phyloP scores from a whole-genome alignment of 148 eudicot genomes.

The Salicornia ramosissima region DNA sequence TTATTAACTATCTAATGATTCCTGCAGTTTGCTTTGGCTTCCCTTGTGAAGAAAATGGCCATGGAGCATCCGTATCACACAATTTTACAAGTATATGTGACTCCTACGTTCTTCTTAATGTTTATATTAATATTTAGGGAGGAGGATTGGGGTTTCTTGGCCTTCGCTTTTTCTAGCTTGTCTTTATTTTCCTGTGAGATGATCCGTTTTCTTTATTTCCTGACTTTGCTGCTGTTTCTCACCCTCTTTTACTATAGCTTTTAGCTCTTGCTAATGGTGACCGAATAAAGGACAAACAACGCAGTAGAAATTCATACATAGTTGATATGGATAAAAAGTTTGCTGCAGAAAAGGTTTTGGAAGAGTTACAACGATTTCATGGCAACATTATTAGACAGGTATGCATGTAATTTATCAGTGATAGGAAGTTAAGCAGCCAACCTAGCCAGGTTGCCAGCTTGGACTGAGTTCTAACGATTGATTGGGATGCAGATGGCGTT shows the following conservation, averaged over 20 bases:
- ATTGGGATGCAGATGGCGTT: not conserved
- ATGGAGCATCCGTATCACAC: slow-evolving; percentile 98
- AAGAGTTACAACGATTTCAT: slow-evolving; percentile 67
- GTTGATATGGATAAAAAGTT: slow-evolving; percentile 92
- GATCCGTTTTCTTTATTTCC: not conserved
- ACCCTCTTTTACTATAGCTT: slow-evolving; percentile 43
- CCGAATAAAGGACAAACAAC: slow-evolving; percentile 94
- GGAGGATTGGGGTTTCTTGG: not conserved
- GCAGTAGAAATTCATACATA: slow-evolving; percentile 93
- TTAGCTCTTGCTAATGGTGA: slow-evolving; percentile 96
- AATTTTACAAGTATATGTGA: slow-evolving; percentile 68
- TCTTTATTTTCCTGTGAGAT: not conserved
- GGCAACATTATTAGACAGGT: slow-evolving; percentile 82
- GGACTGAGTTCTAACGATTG: not conserved
- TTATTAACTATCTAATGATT: slow-evolving; percentile 14
- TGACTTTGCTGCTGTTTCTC: not conserved
- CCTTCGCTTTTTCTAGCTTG: not conserved
- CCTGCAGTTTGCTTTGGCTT: slow-evolving; percentile 87
- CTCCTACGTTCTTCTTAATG: not conserved
- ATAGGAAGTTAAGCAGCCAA: not conserved
- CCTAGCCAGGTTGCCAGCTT: slow-evolving; percentile 4
- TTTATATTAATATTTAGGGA: not conserved
- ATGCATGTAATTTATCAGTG: not conserved
- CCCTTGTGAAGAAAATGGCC: slow-evolving; percentile 91
- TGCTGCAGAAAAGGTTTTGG: slow-evolving; percentile 88